Evolutionary conservation across 2,329 filamentous ascomycete species (phyloP), one percentile per base, ranked within the genome.

Genomic region (Fusarium sterilihyphosum): DNA sequence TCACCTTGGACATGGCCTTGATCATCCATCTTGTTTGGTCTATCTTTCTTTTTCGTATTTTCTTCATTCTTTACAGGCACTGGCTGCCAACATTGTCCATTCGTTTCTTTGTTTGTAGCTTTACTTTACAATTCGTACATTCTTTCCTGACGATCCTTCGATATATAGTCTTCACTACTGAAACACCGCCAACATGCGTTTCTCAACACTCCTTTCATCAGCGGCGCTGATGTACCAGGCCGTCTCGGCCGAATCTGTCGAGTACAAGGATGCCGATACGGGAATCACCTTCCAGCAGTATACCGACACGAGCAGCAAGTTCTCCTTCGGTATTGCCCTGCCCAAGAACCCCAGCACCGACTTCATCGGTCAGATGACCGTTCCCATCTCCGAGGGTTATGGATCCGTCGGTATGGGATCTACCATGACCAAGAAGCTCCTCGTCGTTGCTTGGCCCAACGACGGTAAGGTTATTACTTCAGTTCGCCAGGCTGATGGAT

Each of bases 391-490:
- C 44, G 82, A 83, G 53, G 82, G 83, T 8, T 84, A 84, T 31
- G 90, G 89, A 22, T 92, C 89, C 73, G 76, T 92, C 26, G 86
- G 87, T 2, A 84, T 91, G 61, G 87, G 86, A 16, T 86, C 87
- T 9, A 82, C 84, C 56, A 92, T 92, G 90, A 87, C 86, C 13
- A 86, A 86, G 72, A 86, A 86, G 43, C 82, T 92, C 7, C 85
- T 92, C 60, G 82, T 92, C 22, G 82, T 90, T 73, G 88, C 88
- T 6, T 92, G 88, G 85, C 86, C 89, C 8, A 84, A 88, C 71
- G 84, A 86, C 26, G 83, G 84, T 22, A 80, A 88, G 41, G 83
- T 92, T 57, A 81, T 88, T 35, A 91, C 90, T 0, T 88, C 88
- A 3, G 88, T 92, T 80, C 85, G 87, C 61, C 90, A 87, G 75